phyloP scores from a whole-genome alignment of 23 red algal species.

The Cyanidium caldarium region DNA sequence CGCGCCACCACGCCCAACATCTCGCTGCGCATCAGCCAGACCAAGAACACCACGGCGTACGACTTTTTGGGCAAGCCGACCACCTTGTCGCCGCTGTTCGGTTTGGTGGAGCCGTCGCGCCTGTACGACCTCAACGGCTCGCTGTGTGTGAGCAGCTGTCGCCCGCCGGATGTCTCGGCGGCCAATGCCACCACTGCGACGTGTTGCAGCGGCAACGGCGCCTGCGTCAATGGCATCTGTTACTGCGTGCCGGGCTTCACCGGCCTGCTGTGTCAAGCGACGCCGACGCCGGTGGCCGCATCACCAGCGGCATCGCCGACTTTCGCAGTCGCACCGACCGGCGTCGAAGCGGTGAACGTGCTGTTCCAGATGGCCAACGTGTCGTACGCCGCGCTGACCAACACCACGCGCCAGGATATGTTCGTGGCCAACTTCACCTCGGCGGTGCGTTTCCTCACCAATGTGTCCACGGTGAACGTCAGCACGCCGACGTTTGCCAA shows the following conservation, averaged over 20 bases:
- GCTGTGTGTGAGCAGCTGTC: neutral
- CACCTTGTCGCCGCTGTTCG: neutral
- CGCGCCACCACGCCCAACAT: neutral
- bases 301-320: neutral
- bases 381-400: neutral
- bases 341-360: neutral
- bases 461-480: neutral
- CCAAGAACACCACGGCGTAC: neutral
- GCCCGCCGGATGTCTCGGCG: neutral
- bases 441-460: neutral
- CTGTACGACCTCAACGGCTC: neutral
- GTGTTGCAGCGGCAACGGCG: neutral
- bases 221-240: constrained; percentile 1
- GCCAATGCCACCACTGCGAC: neutral
- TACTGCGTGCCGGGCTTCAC: constrained; percentile 5
- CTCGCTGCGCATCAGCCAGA: neutral
- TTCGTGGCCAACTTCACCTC: neutral
- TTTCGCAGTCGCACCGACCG: neutral
- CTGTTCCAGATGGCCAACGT: neutral
- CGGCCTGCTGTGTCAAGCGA: neutral
- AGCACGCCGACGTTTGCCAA: neutral
- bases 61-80: constrained; percentile 3
- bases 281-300: neutral
- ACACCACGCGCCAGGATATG: neutral
- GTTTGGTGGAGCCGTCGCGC: neutral